Evolutionary conservation across 2,329 filamentous ascomycete species (phyloP).

Genomic region (Colletotrichum tanaceti): DNA sequence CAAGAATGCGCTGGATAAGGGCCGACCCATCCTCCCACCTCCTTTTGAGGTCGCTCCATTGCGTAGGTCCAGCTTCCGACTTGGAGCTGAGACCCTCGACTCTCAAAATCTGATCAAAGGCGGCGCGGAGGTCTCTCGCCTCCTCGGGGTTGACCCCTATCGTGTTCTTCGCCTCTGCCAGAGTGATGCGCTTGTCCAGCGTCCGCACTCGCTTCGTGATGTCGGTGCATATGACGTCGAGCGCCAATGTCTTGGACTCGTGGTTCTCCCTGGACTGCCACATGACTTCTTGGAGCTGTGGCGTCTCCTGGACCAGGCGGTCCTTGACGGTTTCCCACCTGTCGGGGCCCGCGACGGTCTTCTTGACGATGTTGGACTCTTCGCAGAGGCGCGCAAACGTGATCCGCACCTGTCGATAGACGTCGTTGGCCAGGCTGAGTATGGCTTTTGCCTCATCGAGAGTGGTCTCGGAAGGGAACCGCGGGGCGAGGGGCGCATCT

Average conservation of each 20-base stretch:
- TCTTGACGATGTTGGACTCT: conserved; percentile 75
- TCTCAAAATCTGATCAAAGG: conserved; percentile 74
- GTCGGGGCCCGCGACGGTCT: conserved; percentile 78
- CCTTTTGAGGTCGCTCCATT: conserved; percentile 77
- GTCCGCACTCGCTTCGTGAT: conserved; percentile 82
- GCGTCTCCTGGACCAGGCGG: conserved; percentile 71
- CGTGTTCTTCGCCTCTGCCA: conserved; percentile 78
- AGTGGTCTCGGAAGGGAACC: conserved; percentile 86
- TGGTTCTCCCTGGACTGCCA: conserved; percentile 67
- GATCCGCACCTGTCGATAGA: conserved; percentile 73
- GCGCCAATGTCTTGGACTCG: conserved; percentile 73
- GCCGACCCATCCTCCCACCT: conserved; percentile 72
- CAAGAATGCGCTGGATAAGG: conserved; percentile 66
- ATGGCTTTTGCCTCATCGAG: conserved; percentile 81
- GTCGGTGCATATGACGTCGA: conserved; percentile 84
- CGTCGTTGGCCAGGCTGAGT: conserved; percentile 70
- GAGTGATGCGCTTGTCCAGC: conserved; percentile 73
- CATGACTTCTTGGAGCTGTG: conserved; percentile 72
- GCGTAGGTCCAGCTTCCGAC: conserved; percentile 75
- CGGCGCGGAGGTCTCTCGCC: conserved; percentile 70
- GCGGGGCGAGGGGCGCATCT: conserved; percentile 74
- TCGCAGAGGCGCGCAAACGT: conserved; percentile 78
- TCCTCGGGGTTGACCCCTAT: conserved; percentile 58
- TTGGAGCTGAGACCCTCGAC: conserved; percentile 77
- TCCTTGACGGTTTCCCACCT: conserved; percentile 79